Evolutionary conservation across 202 grass and related monocot genomes (phyloP), one percentile per base, ranked within the genome.

Genomic region (Hordeum pubiflorum): DNA sequence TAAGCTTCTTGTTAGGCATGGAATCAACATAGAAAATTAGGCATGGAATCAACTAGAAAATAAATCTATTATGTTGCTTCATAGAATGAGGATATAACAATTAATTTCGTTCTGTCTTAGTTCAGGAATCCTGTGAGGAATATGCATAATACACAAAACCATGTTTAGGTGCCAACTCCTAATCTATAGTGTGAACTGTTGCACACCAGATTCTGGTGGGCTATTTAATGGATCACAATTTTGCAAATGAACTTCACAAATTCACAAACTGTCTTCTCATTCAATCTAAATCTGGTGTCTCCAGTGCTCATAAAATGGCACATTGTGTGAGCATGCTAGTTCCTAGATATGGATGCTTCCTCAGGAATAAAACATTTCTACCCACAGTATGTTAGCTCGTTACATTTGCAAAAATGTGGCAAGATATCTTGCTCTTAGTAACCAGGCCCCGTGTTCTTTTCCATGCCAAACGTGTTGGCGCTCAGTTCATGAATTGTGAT

Each of bases 161-260:
- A 72, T 81, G 37, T 74, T 85, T 58, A 23, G 58, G 46, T 65
- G 33, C 17, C 62, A 79, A 56, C 58, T 72, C 4, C 38, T 63
- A 55, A 21, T 73, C 10, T 24, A 20, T 54, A 37, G 13, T 78
- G 33, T 78, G 26, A 48, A 38, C 37, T 77, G 41, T 68, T 50
- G 3, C 54, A 9, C n/a, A 34, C 59, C 22, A 54, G 32, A 27
- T 70, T 70, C 61, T n/a, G 63, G 50, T n/a, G 9, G 14, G 32
- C 2, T 56, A 77, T 12, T 67, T 39, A 13, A 44, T 44, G 24
- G 9, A 37, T 26, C 33, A 33, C 17, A 58, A 12, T 44, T 83
- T 83, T 76, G 18, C 58, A 26, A 62, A 32, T 61, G 56, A 44
- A 20, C 2, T 29, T 75, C 17, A 37, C 32, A 14, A 52, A 41